A percentile compares a stretch with the other conserved stretches of the same genome.
phyloP scores from a whole-genome alignment of 768 basidiomycete species.

The Suillus bovinus region DNA sequence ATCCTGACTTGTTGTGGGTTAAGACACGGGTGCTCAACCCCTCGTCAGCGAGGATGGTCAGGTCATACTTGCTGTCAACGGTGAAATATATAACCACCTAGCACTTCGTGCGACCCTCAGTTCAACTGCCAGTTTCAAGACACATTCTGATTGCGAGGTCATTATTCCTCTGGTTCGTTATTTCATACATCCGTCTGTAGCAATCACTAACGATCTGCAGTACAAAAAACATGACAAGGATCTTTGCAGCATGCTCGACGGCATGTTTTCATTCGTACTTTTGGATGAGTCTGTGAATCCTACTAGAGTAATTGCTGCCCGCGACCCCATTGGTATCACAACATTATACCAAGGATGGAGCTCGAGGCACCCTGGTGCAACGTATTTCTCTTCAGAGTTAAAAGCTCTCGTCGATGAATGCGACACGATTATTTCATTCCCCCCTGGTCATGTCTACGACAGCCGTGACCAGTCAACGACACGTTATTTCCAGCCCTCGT shows the following conservation, averaged over 20 bases:
- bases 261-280: conserved; percentile 98
- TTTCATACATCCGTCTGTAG: background rate
- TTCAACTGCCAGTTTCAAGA: conserved; percentile 80
- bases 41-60: conserved; percentile 85
- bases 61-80: conserved; percentile 88
- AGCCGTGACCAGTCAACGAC: conserved; percentile 74
- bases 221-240: conserved; percentile 81
- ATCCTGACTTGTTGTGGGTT: background rate
- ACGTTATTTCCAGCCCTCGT: conserved; percentile 85
- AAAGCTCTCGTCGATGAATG: conserved; percentile 91
- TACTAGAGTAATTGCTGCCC: conserved; percentile 89
- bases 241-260: conserved; percentile 82
- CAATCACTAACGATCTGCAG: conserved; percentile 40
- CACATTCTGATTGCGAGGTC: conserved; percentile 97
- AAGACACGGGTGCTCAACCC: conserved; percentile 97
- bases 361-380: conserved; percentile 75
- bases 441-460: conserved; percentile 96
- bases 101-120: conserved; percentile 70
- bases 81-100: conserved; percentile 98
- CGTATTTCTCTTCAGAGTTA: conserved; percentile 95
- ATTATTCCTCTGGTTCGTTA: conserved; percentile 83
- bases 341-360: conserved; percentile 98
- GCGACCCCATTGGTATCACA: conserved; percentile 97
- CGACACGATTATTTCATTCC: conserved; percentile 93
- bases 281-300: conserved; percentile 92